Base-by-base conservation (phyloP, 2,329 filamentous ascomycete genomes). In the Cephalotrichum gorgonifer region DNA sequence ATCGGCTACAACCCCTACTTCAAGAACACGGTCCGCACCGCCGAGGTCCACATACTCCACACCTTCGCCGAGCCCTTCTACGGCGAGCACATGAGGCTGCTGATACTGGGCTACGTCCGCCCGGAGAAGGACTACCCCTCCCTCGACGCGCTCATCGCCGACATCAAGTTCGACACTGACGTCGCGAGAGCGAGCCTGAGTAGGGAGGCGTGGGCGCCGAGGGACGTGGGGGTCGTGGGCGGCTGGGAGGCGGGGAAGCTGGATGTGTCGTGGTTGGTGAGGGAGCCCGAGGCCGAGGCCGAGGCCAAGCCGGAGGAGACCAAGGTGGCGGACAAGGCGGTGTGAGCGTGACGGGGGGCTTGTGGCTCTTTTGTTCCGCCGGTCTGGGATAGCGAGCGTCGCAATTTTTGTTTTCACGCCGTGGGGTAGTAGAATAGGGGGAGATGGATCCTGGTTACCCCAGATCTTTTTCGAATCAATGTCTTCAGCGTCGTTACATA, bases 1-100 rank as follows among this genome's bases (percentile, higher is more conserved):
- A 91, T 96, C 56, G 93, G 93, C 42, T 97, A 90, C 77, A 98
- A 97, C 67, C 93, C 93, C 0, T 97, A 90, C 69, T 98, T 95
- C 76, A 89, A 90, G 64, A 97, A 98, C 74, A 83, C 77, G 4
- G 81, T 87, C 43, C 83, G 88, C 53, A 88, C 80, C 54, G 89
- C 93, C 61, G 89, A 95, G 74, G 89, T 95, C 50, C 89, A 95
- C 69, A 78, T 98, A 49, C 77, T 98, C 65, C 83, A 88, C 60
- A 65, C 73, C 41, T 95, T 96, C 63, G 64, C 68, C 2, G 70
- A 74, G 35, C 89, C 97, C 62, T 98, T 98, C 64, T 97, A 97
- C 68, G 86, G 79, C 53, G 78, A 76, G 5, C 78, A 81, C 56
- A 85, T 97, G 73, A 83, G 88, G 39, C 71, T 97, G 15, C 65